These are phyloP conservation scores for Candida anglica DNA, from an alignment of 805 yeast species.

Conservation along the genomic window DNA sequence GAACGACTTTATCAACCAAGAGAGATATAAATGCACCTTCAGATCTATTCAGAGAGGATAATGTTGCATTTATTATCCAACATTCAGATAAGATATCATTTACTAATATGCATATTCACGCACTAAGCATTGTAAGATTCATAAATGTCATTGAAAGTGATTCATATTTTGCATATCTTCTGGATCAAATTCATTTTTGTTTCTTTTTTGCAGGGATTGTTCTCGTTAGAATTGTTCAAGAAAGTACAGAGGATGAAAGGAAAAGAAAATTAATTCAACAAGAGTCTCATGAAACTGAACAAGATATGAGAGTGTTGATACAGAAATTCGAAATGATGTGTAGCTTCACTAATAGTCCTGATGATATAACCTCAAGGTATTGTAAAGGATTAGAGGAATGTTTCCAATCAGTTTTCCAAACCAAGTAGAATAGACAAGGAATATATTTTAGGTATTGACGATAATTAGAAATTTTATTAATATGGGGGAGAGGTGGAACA, in stretches of 20 bases:
- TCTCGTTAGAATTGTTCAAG: constrained; percentile 22
- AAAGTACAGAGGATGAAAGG: not conserved
- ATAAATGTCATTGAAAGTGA: constrained; percentile 41
- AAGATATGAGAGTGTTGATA: constrained; percentile 2
- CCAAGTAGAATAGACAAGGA: too few relatives aligned
- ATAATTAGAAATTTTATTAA: too few relatives aligned
- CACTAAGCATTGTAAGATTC: constrained; percentile 39
- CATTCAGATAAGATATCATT: constrained; percentile 25
- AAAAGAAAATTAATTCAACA: not conserved
- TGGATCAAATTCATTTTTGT: constrained; percentile 63
- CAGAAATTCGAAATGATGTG: constrained; percentile 4
- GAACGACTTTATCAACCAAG: constrained; percentile 7
- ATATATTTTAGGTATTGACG: too few relatives aligned
- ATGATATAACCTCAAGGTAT: constrained; percentile 1
- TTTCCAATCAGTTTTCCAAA: not conserved
- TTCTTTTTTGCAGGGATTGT: constrained; percentile 41
- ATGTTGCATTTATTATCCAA: constrained; percentile 17
- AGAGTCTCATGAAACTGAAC: constrained; percentile 1
- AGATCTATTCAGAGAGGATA: constrained; percentile 13
- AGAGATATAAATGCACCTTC: too few relatives aligned
- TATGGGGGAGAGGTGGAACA: too few relatives aligned
- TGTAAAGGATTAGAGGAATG: constrained; percentile 1
- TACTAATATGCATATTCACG: constrained; percentile 34
- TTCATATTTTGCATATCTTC: constrained; percentile 62
- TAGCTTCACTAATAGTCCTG: constrained; percentile 2